A percentile compares a stretch with the other conserved stretches of the same genome.
phyloP scores from a whole-genome alignment of 75 land plant species.

The Sequoiadendron giganteum region DNA sequence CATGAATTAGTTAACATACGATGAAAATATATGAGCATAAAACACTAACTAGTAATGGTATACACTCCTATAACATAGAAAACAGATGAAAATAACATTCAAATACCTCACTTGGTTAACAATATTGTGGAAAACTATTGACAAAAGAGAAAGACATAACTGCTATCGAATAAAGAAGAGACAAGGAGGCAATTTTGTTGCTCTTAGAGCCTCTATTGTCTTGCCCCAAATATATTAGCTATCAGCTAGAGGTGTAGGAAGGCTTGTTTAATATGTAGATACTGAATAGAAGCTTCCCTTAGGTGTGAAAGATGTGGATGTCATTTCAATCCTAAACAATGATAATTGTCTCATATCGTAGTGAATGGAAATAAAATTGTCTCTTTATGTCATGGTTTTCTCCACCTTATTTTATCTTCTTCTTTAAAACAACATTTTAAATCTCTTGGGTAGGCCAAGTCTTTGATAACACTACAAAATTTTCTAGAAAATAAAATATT shows the following conservation, averaged over 20 bases:
- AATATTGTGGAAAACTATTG: background rate
- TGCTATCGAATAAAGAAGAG: background rate
- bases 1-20: slow-evolving; percentile 6
- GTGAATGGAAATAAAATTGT: background rate
- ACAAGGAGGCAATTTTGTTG: background rate
- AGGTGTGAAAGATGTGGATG: background rate
- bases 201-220: background rate
- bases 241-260: background rate
- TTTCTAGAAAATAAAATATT: background rate
- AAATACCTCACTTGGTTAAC: background rate
- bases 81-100: background rate
- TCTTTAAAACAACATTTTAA: no score
- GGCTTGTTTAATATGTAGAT: background rate
- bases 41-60: background rate
- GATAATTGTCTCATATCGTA: background rate
- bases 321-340: background rate
- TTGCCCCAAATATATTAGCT: background rate
- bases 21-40: background rate
- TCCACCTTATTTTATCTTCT: background rate
- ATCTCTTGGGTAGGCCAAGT: background rate
- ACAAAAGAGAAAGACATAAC: background rate
- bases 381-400: background rate
- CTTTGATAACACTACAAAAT: background rate
- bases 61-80: background rate
- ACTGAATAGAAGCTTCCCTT: background rate